These are phyloP conservation scores for Peltaster fructicola DNA, from an alignment of 2,329 filamentous ascomycete genomes.

Conservation along the genomic window DNA sequence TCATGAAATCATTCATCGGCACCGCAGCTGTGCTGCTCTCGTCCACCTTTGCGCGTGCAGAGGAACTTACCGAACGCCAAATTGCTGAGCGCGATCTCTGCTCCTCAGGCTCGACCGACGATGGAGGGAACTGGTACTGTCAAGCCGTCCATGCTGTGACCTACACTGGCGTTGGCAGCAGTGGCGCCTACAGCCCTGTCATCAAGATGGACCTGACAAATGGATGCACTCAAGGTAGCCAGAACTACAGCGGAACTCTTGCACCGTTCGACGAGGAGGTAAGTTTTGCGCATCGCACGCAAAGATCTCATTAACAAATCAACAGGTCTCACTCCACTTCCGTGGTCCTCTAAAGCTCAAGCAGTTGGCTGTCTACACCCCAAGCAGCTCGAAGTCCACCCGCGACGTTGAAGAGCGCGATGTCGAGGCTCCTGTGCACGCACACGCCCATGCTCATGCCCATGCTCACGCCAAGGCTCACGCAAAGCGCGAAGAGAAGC, in stretches of 20 bases:
- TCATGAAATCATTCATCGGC: constrained; percentile 16
- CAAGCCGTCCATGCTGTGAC: constrained; percentile 46
- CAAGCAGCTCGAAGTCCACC: constrained; percentile 18
- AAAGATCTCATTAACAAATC: constrained; percentile 2
- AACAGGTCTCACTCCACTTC: constrained; percentile 52
- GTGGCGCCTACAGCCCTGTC: constrained; percentile 43
- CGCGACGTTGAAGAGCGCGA: constrained; percentile 14
- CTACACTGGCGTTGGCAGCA: constrained; percentile 36
- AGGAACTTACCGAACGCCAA: constrained; percentile 5
- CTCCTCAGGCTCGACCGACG: constrained; percentile 14
- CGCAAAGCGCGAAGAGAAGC: constrained; percentile 14
- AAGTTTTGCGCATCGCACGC: constrained; percentile 15
- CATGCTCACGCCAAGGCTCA: constrained; percentile 35
- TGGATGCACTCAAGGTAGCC: constrained; percentile 36
- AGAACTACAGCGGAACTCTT: constrained; percentile 41
- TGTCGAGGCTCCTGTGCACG: constrained; percentile 17
- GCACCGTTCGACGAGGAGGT: constrained; percentile 56
- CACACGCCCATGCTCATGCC: constrained; percentile 23
- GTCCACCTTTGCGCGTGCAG: constrained; percentile 12
- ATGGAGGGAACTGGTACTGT: constrained; percentile 47
- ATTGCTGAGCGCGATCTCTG: constrained; percentile 10
- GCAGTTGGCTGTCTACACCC: constrained; percentile 51
- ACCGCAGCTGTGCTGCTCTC: constrained; percentile 16
- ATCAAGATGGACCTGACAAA: constrained; percentile 39
- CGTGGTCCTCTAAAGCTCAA: constrained; percentile 51